phyloP scores from a whole-genome alignment of 2,329 filamentous ascomycete species.

The Fusarium goolgardi region DNA sequence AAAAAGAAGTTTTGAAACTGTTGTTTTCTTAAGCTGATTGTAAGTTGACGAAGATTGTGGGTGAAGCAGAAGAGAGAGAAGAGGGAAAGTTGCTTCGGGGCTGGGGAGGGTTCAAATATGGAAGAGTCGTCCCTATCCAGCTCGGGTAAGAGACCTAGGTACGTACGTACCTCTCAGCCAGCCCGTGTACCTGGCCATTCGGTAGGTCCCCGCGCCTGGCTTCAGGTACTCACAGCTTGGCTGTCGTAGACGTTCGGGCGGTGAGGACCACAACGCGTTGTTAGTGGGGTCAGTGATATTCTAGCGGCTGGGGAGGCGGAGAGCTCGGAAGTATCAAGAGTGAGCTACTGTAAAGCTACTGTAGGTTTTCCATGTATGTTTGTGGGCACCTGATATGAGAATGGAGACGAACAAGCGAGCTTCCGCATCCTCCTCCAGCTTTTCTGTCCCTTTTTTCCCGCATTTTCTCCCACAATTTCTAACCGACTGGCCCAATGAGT shows the following conservation, averaged over 20 bases:
- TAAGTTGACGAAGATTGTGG: slow-evolving; percentile 27
- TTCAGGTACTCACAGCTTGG: slow-evolving; percentile 7
- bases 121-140: neutral
- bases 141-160: neutral
- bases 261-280: slow-evolving; percentile 40
- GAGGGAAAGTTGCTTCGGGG: slow-evolving; percentile 16
- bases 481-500: neutral
- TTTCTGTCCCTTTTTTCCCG: slow-evolving; percentile 18
- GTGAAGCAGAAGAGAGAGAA: slow-evolving; percentile 28
- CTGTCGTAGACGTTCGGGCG: slow-evolving; percentile 34
- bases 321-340: slow-evolving; percentile 31
- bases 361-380: slow-evolving; percentile 28
- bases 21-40: slow-evolving; percentile 17
- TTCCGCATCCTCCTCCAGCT: slow-evolving; percentile 21
- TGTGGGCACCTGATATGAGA: slow-evolving; percentile 37
- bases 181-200: neutral
- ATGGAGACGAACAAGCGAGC: slow-evolving; percentile 11
- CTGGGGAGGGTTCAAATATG: slow-evolving; percentile 42
- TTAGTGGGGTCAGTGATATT: slow-evolving; percentile 45
- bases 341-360: slow-evolving; percentile 28
- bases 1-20: slow-evolving; percentile 15
- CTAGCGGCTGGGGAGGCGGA: slow-evolving; percentile 41
- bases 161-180: too few relatives aligned
- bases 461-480: slow-evolving; percentile 21
- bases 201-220: neutral